Base-by-base conservation (phyloP, 1,284 basidiomycete genomes). In the Apiotrichum sp. region DNA sequence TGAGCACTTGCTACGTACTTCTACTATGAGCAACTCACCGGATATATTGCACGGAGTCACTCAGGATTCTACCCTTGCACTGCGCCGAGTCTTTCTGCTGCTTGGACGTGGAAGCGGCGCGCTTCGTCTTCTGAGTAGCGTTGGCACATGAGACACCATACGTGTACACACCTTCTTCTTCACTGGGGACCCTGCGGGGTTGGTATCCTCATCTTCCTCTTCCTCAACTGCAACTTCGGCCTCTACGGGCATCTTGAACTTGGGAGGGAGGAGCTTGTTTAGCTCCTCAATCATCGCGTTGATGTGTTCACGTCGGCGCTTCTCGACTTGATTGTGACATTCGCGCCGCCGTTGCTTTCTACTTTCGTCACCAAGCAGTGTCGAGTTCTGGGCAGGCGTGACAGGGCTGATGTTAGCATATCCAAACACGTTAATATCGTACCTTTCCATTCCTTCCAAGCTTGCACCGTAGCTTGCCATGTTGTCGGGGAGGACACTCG, bases 221-320 rank as follows among this genome's bases (percentile, higher is more conserved):
- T 72, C 69, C 9, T 64, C 62, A 6, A 65, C 47, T 2, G 50
- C 65, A 16, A 66, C 65, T 4, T 65, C 65, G n/a, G 53, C 48
- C 13, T 65, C 64, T 22, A 58, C 56, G 46, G 71, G 70, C 40
- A 62, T 57, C 46, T 60, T 60, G 50, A 61, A 63, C 35, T 54
- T 50, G 0, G 67, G 39, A 1, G 73, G 73, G 2, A 75, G 57
- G 6, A 75, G 60, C 43, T 62, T 63, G 51, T 67, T 65, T 10
- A 75, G 65, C 55, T 73, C 71, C 49, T 75, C 72, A 46, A 75
- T 75, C 62, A 73, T 75, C 32, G 69, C 67, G 43, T 75, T 75
- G 64, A 75, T 75, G 48, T 72, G 71, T 53, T 75, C 73, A 22
- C 73, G 62, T 22, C 73, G 65, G 29, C 72, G 62, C 53, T 73